Evolutionary conservation across 768 basidiomycete genomes (phyloP).

Genomic region (Auricularia heimuer): DNA sequence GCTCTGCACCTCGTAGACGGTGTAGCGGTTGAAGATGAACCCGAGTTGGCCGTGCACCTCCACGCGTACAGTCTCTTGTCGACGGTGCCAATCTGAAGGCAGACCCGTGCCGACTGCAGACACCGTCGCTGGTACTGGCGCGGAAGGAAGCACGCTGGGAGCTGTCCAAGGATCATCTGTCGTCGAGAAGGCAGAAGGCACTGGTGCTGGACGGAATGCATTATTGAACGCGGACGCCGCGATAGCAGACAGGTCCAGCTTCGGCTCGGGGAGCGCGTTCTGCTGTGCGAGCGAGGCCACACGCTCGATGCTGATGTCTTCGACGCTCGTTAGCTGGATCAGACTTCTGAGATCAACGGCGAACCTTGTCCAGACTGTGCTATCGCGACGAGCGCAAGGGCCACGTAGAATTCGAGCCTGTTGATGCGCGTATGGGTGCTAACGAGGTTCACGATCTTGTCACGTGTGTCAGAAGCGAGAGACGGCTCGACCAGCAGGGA

Average conservation of each 20-base stretch:
- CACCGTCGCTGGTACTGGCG: constrained; percentile 35
- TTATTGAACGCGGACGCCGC: constrained; percentile 37
- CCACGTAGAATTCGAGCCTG: constrained; percentile 85
- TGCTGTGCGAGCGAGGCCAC: constrained; percentile 67
- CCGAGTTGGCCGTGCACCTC: constrained; percentile 80
- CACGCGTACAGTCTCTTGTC: constrained; percentile 60
- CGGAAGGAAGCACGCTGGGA: constrained; percentile 74
- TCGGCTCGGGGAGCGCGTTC: constrained; percentile 68
- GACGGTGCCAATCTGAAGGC: constrained; percentile 81
- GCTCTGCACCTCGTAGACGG: constrained; percentile 70
- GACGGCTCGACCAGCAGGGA: background rate
- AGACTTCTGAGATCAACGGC: constrained; percentile 6
- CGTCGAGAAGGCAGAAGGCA: constrained; percentile 33
- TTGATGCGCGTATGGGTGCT: constrained; percentile 73
- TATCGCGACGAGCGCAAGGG: constrained; percentile 76
- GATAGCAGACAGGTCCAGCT: constrained; percentile 52
- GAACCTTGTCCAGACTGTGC: constrained; percentile 75
- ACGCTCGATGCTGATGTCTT: constrained; percentile 76
- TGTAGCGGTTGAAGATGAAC: constrained; percentile 81
- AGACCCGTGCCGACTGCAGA: constrained; percentile 51
- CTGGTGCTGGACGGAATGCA: constrained; percentile 24
- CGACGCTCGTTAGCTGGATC: background rate
- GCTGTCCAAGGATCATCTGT: constrained; percentile 3
- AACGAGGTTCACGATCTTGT: constrained; percentile 82
- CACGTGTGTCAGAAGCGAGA: background rate